Conservation (phyloP, 2,329 filamentous ascomycete genomes). For the Penicillium sp. region DNA sequence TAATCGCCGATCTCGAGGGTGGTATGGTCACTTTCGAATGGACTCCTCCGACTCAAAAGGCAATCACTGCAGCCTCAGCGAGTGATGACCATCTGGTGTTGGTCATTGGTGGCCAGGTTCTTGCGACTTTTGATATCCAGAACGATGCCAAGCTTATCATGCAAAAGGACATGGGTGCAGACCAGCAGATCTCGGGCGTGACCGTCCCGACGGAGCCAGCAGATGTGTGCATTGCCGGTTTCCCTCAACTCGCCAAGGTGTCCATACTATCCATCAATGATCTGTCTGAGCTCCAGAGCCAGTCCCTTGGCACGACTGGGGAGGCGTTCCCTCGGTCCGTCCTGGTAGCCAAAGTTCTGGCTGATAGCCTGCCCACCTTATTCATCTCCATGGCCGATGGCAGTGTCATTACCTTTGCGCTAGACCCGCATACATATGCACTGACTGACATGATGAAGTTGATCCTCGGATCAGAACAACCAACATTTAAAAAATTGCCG, state of each 20-base stretch:
- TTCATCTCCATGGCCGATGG: conserved; percentile 93
- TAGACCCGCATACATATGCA: conserved; percentile 62
- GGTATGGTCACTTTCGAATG: conserved; percentile 50
- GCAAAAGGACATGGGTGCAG: conserved; percentile 62
- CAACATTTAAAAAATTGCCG: conserved; percentile 77
- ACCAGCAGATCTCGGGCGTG: conserved; percentile 83
- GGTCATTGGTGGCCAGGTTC: conserved; percentile 71
- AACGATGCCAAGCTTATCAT: conserved; percentile 60
- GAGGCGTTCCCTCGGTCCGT: conserved; percentile 82
- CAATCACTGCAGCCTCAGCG: conserved; percentile 76
- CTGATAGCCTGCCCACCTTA: conserved; percentile 69
- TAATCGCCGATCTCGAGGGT: conserved; percentile 61
- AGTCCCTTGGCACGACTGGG: conserved; percentile 64
- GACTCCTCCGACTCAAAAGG: conserved; percentile 48
- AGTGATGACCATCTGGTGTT: conserved; percentile 71
- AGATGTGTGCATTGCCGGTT: conserved; percentile 75
- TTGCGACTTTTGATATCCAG: conserved; percentile 68
- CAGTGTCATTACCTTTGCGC: conserved; percentile 79
- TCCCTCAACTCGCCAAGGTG: conserved; percentile 81
- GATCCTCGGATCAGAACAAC: conserved; percentile 81
- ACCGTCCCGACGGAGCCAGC: conserved; percentile 67
- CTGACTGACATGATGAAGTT: conserved; percentile 77
- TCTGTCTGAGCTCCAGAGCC: conserved; percentile 66
- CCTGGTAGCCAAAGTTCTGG: conserved; percentile 74
- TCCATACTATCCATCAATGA: conserved; percentile 70